These are phyloP conservation scores for Zangia roseola DNA, from an alignment of 768 basidiomycete species.

Conservation along the genomic window DNA sequence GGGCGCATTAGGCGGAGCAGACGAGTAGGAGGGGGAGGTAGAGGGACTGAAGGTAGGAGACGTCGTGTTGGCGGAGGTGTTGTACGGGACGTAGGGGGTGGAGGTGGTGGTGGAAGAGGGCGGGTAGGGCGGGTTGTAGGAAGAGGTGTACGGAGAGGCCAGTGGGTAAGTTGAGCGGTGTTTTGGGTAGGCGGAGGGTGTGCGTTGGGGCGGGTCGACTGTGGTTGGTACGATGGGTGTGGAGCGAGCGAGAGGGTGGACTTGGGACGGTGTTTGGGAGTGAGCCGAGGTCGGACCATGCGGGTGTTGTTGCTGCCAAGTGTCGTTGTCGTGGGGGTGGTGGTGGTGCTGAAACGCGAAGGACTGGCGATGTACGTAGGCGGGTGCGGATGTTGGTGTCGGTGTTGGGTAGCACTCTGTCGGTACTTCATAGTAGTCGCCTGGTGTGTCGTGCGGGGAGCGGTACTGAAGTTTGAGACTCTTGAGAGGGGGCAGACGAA, in stretches of 20 bases:
- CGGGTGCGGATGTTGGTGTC: slow-evolving; percentile 18
- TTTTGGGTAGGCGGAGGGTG: slow-evolving; percentile 18
- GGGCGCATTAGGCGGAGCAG: slow-evolving; percentile 9
- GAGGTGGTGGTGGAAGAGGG: slow-evolving; percentile 19
- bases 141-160: slow-evolving; percentile 20
- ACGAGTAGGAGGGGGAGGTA: slow-evolving; percentile 19
- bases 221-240: slow-evolving; percentile 31
- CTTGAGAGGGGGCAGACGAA: slow-evolving; percentile 70
- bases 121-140: slow-evolving; percentile 12
- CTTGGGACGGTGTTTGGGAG: slow-evolving; percentile 20
- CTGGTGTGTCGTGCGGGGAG: slow-evolving; percentile 27
- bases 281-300: slow-evolving; percentile 13
- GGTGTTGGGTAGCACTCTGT: slow-evolving; percentile 22
- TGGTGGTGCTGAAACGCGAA: slow-evolving; percentile 19
- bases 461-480: slow-evolving; percentile 63
- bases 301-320: slow-evolving; percentile 28
- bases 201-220: slow-evolving; percentile 20
- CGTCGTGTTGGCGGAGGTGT: slow-evolving; percentile 17
- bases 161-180: slow-evolving; percentile 19
- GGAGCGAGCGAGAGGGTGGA: slow-evolving; percentile 23
- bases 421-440: slow-evolving; percentile 23
- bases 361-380: slow-evolving; percentile 23
- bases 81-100: slow-evolving; percentile 21
- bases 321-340: slow-evolving; percentile 16
- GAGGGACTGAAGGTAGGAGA: slow-evolving; percentile 25